Percentiles rank a stretch among this genome's conserved stretches.
Evolutionary conservation across 768 basidiomycete species (phyloP).

Genomic region (Heimioporus sp.): DNA sequence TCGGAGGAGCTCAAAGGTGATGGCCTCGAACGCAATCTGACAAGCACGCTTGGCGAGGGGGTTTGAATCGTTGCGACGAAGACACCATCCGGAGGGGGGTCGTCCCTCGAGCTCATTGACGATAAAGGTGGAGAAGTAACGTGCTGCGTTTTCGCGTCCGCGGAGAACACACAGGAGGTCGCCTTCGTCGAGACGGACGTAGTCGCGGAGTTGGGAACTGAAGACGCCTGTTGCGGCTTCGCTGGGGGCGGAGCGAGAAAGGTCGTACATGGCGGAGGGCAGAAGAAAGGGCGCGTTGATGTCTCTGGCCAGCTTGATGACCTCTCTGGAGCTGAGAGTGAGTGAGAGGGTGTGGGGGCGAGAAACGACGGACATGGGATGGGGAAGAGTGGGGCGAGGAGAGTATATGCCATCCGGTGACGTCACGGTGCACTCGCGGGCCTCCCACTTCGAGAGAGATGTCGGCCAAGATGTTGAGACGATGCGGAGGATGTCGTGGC

Average conservation of each 20-base stretch:
- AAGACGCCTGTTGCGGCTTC: conserved; percentile 54
- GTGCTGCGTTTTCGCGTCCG: conserved; percentile 70
- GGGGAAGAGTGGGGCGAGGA: conserved; percentile 54
- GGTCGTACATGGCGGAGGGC: conserved; percentile 78
- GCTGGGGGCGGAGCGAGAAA: conserved; percentile 66
- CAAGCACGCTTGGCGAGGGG: conserved; percentile 50
- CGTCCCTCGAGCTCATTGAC: conserved; percentile 72
- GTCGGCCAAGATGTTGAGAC: conserved; percentile 58
- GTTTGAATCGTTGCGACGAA: conserved; percentile 47
- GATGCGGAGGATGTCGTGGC: conserved; percentile 52
- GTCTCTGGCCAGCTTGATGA: conserved; percentile 66
- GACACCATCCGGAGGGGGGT: conserved; percentile 46
- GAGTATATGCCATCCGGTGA: conserved; percentile 50
- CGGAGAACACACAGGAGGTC: conserved; percentile 62
- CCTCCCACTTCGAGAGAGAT: conserved; percentile 63
- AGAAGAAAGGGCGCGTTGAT: conserved; percentile 55
- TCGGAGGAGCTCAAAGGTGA: conserved; percentile 71
- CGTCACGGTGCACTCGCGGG: conserved; percentile 58
- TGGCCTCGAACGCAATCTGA: conserved; percentile 69
- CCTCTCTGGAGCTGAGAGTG: conserved; percentile 39
- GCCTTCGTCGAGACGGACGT: conserved; percentile 39
- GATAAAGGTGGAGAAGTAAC: conserved; percentile 76
- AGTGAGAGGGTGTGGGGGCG: conserved; percentile 1
- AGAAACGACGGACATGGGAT: conserved; percentile 58
- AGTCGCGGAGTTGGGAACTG: conserved; percentile 36